These are phyloP conservation scores for Colletotrichum navitas DNA, from an alignment of 2,329 filamentous ascomycete species.

Conservation along the genomic window DNA sequence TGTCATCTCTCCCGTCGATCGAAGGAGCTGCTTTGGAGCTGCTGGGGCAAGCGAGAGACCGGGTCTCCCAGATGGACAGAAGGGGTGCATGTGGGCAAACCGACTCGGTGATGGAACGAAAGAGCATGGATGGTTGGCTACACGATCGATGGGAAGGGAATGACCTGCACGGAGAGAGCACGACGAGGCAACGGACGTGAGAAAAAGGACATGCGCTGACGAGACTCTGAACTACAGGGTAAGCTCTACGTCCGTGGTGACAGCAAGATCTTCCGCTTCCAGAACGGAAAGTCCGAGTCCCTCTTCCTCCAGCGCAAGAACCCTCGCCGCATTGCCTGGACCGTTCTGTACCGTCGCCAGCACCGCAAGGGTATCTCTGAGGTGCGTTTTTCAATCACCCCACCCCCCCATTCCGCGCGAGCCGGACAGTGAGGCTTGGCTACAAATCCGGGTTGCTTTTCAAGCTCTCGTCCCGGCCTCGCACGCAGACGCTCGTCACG, in stretches of 20 bases:
- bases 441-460: neutral
- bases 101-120: neutral
- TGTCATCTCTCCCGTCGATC: conserved; percentile 24
- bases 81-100: neutral
- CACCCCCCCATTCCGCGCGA: neutral
- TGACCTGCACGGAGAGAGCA: neutral
- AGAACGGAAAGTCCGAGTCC: conserved; percentile 99
- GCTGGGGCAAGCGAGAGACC: neutral
- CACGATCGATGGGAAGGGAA: conserved; percentile 17
- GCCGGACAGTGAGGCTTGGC: neutral
- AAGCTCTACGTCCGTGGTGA: conserved; percentile 99
- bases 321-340: conserved; percentile 99
- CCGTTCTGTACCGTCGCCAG: conserved; percentile 96
- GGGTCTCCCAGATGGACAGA: neutral
- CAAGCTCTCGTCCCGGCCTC: neutral
- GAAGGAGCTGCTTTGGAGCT: conserved; percentile 11
- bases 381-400: conserved; percentile 71
- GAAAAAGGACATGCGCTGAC: conserved; percentile 46
- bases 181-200: conserved; percentile 21
- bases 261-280: conserved; percentile 99
- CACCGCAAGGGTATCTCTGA: conserved; percentile 99
- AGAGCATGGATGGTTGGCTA: conserved; percentile 3
- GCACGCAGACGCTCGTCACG: too few relatives aligned
- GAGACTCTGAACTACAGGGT: conserved; percentile 72
- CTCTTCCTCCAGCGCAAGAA: conserved; percentile 99